Evolutionary conservation across 768 basidiomycete genomes (phyloP).

Genomic region (Termitomyces sp.): DNA sequence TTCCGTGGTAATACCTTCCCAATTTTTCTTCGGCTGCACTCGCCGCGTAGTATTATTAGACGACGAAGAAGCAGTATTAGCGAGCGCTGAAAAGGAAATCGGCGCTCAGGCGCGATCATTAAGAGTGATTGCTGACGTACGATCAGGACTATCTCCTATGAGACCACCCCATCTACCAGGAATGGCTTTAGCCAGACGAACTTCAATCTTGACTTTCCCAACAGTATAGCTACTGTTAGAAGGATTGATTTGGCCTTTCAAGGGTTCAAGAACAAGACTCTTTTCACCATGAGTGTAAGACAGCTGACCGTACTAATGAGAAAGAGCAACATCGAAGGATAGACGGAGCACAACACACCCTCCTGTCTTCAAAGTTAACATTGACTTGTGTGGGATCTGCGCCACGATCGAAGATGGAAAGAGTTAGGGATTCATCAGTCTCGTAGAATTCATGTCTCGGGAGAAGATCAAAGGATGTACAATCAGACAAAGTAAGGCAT

Average conservation of each 20-base stretch:
- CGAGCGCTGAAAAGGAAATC: constrained; percentile 20
- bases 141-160: constrained; percentile 70
- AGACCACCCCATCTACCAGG: constrained; percentile 72
- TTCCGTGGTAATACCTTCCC: constrained; percentile 76
- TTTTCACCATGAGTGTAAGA: constrained; percentile 68
- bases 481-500: not conserved
- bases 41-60: constrained; percentile 26
- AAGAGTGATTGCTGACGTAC: constrained; percentile 35
- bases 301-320: constrained; percentile 30
- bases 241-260: constrained; percentile 77
- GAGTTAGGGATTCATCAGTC: constrained; percentile 66
- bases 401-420: constrained; percentile 77
- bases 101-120: not conserved
- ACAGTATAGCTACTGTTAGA: constrained; percentile 59
- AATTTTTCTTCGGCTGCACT: constrained; percentile 61
- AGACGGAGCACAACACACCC: constrained; percentile 33
- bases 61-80: constrained; percentile 24
- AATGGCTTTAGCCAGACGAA: constrained; percentile 66
- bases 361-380: constrained; percentile 59
- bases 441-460: constrained; percentile 84
- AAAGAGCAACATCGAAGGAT: not conserved
- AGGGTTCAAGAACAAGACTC: constrained; percentile 66
- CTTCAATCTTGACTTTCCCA: constrained; percentile 85
- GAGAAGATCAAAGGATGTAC: not conserved
- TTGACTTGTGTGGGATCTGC: constrained; percentile 61